phyloP scores from a whole-genome alignment of 331 rosid genomes.

The Dryas integrifolia region DNA sequence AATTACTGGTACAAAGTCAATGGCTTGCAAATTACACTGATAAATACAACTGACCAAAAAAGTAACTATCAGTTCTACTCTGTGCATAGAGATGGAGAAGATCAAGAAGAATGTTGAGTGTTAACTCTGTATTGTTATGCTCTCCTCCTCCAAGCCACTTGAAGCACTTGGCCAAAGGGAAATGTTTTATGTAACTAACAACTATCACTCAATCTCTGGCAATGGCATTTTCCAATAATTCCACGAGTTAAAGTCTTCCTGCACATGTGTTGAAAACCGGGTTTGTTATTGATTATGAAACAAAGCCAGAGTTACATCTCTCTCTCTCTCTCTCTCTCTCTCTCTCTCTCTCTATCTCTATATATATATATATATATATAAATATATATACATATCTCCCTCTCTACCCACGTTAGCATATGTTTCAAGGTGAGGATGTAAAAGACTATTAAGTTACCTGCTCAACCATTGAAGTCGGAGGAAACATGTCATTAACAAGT shows the following conservation, averaged over 20 bases:
- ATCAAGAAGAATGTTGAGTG: conserved; percentile 22
- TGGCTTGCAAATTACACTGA: conserved; percentile 5
- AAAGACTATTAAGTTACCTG: conserved; percentile 45
- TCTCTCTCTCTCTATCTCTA: no score
- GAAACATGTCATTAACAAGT: conserved; percentile 91
- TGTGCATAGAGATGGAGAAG: conserved; percentile 17
- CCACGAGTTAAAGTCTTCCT: conserved; percentile 96
- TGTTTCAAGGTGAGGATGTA: not conserved
- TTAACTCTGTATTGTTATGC: conserved; percentile 5
- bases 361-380: no score
- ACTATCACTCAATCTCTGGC: conserved; percentile 47
- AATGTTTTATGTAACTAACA: conserved; percentile 12
- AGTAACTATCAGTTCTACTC: not conserved
- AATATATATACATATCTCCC: no score
- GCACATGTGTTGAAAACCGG: conserved; percentile 27
- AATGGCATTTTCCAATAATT: conserved; percentile 79
- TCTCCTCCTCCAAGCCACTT: conserved; percentile 9
- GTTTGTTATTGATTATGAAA: conserved; percentile 1
- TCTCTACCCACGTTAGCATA: not conserved
- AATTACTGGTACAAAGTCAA: conserved; percentile 16
- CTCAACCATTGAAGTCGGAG: conserved; percentile 78
- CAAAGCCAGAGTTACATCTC: not conserved
- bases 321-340: no score
- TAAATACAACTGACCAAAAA: conserved; percentile 3
- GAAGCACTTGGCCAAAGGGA: conserved; percentile 23